Conservation (phyloP, 2,329 filamentous ascomycete genomes). For the Diatrype stigma region DNA sequence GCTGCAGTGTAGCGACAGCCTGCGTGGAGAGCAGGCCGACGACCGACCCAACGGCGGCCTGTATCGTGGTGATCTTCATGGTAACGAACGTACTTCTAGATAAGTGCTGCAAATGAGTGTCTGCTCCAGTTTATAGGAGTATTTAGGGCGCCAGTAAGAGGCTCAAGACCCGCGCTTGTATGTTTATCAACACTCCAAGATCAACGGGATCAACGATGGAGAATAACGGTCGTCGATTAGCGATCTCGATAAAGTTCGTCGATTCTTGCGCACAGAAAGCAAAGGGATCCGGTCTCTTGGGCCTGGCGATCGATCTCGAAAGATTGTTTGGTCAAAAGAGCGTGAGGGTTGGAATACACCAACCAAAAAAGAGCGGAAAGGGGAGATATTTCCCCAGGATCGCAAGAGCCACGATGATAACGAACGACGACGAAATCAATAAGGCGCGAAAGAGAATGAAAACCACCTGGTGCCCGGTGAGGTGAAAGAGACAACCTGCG, state of each 20-base stretch:
- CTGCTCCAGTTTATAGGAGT: constrained; percentile 3
- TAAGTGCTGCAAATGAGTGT: constrained; percentile 13
- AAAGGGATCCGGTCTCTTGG: background rate
- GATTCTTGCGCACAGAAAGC: background rate
- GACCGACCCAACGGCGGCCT: constrained; percentile 46
- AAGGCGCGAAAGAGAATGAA: background rate
- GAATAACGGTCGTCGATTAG: constrained; percentile 3
- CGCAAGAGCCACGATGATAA: background rate
- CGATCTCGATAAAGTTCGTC: background rate
- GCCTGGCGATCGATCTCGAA: background rate
- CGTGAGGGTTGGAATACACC: background rate
- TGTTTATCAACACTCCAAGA: constrained; percentile 6
- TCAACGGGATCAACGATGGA: constrained; percentile 13
- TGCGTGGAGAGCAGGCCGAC: constrained; percentile 42
- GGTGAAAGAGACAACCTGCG: background rate
- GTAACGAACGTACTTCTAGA: constrained; percentile 14
- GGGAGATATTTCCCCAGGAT: constrained; percentile 1
- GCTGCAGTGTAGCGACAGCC: constrained; percentile 31
- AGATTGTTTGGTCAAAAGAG: background rate
- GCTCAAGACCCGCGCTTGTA: constrained; percentile 1
- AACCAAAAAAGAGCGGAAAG: constrained; percentile 1
- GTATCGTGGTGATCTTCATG: constrained; percentile 52
- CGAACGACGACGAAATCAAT: background rate
- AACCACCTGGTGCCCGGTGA: background rate
- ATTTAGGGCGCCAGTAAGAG: constrained; percentile 5